Conservation (phyloP, 129 eudicot genomes). For the Flaveria linearis region DNA sequence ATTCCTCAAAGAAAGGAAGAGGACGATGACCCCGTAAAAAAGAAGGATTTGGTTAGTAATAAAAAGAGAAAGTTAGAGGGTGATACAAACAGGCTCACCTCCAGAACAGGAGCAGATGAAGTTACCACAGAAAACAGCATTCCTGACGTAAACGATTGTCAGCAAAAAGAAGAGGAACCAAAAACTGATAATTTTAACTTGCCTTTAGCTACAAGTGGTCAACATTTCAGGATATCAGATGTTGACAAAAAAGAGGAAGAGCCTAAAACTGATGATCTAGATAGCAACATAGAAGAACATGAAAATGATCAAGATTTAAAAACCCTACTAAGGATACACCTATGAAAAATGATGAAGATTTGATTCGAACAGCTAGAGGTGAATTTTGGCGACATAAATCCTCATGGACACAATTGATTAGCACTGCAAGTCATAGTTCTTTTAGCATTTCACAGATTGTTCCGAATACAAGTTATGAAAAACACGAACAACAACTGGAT, state of each 20-base stretch:
- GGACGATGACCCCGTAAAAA: slow-evolving; percentile 4
- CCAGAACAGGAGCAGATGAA: slow-evolving; percentile 16
- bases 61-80: slow-evolving; percentile 24
- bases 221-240: slow-evolving; percentile 39
- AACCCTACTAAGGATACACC: slow-evolving; percentile 29
- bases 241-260: slow-evolving; percentile 38
- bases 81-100: not conserved
- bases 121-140: slow-evolving; percentile 20
- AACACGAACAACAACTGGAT: slow-evolving; percentile 39
- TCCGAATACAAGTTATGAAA: slow-evolving; percentile 44
- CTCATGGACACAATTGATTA: slow-evolving; percentile 76
- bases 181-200: not conserved
- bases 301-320: not conserved
- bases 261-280: slow-evolving; percentile 23
- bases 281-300: slow-evolving; percentile 9
- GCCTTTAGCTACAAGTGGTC: not conserved
- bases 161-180: slow-evolving; percentile 26
- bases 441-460: slow-evolving; percentile 79
- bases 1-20: slow-evolving; percentile 34
- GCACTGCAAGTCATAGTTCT: slow-evolving; percentile 46
- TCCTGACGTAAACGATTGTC: slow-evolving; percentile 15
- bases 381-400: slow-evolving; percentile 72
- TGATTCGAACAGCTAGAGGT: slow-evolving; percentile 50
- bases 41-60: slow-evolving; percentile 10
- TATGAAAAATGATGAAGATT: slow-evolving; percentile 27